Evolutionary conservation across 306 rosid species (phyloP).

Genomic region (Pyrus communis): DNA sequence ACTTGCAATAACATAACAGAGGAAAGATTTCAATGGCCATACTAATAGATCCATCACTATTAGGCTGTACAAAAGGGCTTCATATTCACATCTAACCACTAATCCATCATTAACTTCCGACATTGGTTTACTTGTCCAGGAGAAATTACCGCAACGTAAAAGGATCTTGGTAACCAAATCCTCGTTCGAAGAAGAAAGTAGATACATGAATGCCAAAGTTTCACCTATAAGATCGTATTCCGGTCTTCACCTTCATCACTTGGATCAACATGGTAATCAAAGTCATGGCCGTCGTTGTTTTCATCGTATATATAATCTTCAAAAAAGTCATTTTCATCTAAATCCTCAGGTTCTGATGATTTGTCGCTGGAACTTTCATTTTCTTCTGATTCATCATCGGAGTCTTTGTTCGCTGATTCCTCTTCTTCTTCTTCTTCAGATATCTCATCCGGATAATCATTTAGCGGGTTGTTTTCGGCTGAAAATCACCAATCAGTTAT

Average conservation of each 20-base stretch:
- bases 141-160: too few species aligned
- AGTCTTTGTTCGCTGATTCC: constrained; percentile 31
- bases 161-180: not conserved
- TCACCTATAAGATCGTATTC: constrained; percentile 11
- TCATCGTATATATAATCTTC: constrained; percentile 30
- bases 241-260: constrained; percentile 7
- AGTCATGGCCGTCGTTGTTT: constrained; percentile 2
- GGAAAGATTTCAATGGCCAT: not conserved
- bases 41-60: not conserved
- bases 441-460: constrained; percentile 79
- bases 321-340: constrained; percentile 7
- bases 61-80: not conserved
- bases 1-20: not conserved
- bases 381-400: constrained; percentile 41
- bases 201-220: not conserved
- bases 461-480: constrained; percentile 67
- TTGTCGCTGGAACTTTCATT: constrained; percentile 9
- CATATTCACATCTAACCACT: not conserved
- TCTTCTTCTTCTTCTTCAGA: constrained; percentile 55
- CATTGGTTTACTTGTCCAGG: not conserved
- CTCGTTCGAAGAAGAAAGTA: not conserved
- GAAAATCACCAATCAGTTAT: constrained; percentile 18
- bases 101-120: not conserved
- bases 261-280: constrained; percentile 16
- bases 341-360: constrained; percentile 27